Percentiles rank a stretch among this genome's conserved stretches.
phyloP scores from a whole-genome alignment of 441 rosid genomes.

The Syzygium syzygioides region DNA sequence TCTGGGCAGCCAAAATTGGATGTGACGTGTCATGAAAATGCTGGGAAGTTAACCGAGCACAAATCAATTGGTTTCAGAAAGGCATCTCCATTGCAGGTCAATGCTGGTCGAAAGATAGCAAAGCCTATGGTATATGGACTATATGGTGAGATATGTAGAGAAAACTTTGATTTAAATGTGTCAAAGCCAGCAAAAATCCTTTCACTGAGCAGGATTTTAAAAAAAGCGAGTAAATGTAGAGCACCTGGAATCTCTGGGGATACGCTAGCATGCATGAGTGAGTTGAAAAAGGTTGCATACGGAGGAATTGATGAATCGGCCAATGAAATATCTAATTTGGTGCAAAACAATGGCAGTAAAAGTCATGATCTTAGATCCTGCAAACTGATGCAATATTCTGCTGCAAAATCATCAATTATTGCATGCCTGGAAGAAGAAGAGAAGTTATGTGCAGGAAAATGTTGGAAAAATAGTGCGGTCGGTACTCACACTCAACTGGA shows the following conservation, averaged over 20 bases:
- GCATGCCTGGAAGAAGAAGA: slow-evolving; percentile 10
- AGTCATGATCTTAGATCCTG: slow-evolving; percentile 1
- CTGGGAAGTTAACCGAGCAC: background rate
- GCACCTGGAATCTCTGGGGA: slow-evolving; percentile 17
- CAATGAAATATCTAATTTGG: slow-evolving; percentile 9
- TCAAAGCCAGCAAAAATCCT: slow-evolving; percentile 28
- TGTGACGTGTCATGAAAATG: slow-evolving; percentile 9
- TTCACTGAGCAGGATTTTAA: slow-evolving; percentile 37
- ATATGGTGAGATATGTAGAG: slow-evolving; percentile 32
- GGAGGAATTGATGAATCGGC: slow-evolving; percentile 7
- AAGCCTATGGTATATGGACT: slow-evolving; percentile 43
- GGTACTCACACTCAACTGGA: slow-evolving; percentile 9
- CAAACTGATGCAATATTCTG: slow-evolving; percentile 2
- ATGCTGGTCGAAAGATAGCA: slow-evolving; percentile 12
- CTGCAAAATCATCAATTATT: background rate
- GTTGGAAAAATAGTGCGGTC: slow-evolving; percentile 13
- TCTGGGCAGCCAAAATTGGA: slow-evolving; percentile 3
- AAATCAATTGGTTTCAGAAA: slow-evolving; percentile 2
- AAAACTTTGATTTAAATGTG: slow-evolving; percentile 14
- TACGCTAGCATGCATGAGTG: slow-evolving; percentile 8
- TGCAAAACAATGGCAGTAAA: slow-evolving; percentile 4
- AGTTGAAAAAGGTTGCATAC: background rate
- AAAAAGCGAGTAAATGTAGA: slow-evolving; percentile 17
- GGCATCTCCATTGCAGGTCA: slow-evolving; percentile 14
- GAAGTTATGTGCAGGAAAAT: background rate